Percentiles rank a stretch among this genome's conserved stretches.
Evolutionary conservation across 2,329 filamentous ascomycete species (phyloP).

Genomic region (Colletotrichum plurivorum): DNA sequence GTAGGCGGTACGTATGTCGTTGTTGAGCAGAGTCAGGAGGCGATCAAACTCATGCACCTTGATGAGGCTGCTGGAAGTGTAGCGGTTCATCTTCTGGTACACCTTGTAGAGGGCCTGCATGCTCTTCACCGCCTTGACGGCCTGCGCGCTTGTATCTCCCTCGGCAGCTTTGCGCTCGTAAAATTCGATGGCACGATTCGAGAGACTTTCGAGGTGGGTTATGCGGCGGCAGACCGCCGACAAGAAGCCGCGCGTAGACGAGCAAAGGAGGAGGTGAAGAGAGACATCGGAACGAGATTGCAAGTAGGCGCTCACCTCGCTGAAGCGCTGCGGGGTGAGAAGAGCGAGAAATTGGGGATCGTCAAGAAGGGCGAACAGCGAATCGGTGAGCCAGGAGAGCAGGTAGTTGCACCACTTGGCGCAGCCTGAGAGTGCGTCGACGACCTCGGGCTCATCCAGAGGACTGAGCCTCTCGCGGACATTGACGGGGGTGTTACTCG

Average conservation of each 20-base stretch:
- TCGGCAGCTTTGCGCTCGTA: slow-evolving; percentile 58
- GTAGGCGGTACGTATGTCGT: slow-evolving; percentile 67
- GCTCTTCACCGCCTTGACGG: slow-evolving; percentile 50
- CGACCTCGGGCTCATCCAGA: slow-evolving; percentile 79
- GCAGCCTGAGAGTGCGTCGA: slow-evolving; percentile 80
- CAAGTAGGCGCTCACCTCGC: slow-evolving; percentile 66
- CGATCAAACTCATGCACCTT: slow-evolving; percentile 74
- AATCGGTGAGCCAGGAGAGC: slow-evolving; percentile 73
- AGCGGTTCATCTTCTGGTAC: slow-evolving; percentile 67
- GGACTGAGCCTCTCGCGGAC: slow-evolving; percentile 71
- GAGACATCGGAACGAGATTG: slow-evolving; percentile 69
- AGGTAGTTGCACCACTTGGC: slow-evolving; percentile 85
- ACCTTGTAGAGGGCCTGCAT: slow-evolving; percentile 69
- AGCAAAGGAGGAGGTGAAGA: slow-evolving; percentile 78
- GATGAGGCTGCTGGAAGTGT: slow-evolving; percentile 66
- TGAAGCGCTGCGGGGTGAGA: slow-evolving; percentile 62
- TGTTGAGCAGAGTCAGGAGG: slow-evolving; percentile 65
- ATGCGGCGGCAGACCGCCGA: slow-evolving; percentile 77
- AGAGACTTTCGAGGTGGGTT: slow-evolving; percentile 66
- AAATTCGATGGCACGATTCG: slow-evolving; percentile 64
- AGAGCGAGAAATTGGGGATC: slow-evolving; percentile 66
- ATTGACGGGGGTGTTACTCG: slow-evolving; percentile 68
- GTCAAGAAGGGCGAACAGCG: slow-evolving; percentile 68
- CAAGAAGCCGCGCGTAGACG: slow-evolving; percentile 80
- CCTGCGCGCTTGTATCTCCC: slow-evolving; percentile 53